These are phyloP conservation scores for Boletus sp. DNA, from an alignment of 1,284 basidiomycete species.

Conservation along the genomic window DNA sequence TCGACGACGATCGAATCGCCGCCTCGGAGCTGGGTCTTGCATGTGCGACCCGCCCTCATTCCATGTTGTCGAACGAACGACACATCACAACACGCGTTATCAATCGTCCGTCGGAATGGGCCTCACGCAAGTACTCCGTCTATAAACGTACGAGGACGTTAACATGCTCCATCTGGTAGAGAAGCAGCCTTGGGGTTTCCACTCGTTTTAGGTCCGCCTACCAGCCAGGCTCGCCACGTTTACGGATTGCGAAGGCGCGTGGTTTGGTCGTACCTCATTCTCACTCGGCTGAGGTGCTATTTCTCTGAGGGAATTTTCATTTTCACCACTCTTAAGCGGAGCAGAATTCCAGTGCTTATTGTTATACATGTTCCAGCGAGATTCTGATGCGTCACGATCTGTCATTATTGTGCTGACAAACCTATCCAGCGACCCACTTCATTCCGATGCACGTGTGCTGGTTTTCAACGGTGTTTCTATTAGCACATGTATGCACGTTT, in stretches of 20 bases:
- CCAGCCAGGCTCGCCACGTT: no score
- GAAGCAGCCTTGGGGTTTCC: background rate
- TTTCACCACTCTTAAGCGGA: conserved; percentile 4
- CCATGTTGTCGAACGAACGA: background rate
- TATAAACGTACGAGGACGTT: no score
- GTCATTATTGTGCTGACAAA: background rate
- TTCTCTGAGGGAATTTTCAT: no score
- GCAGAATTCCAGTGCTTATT: conserved; percentile 9
- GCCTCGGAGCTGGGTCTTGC: background rate
- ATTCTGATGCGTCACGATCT: background rate
- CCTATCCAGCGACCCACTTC: background rate
- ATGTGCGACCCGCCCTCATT: background rate
- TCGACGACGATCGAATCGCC: background rate
- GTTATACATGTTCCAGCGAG: background rate
- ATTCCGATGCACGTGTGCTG: background rate
- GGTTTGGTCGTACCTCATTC: no score
- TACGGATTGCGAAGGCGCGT: no score
- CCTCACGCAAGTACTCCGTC: no score
- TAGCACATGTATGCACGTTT: background rate
- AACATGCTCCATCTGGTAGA: no score
- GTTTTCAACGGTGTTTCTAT: background rate
- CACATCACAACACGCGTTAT: background rate
- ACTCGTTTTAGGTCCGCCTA: background rate
- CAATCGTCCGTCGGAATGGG: background rate
- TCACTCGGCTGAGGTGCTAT: no score